phyloP scores from a whole-genome alignment of 805 yeast species.

The Yamadazyma scolyti region DNA sequence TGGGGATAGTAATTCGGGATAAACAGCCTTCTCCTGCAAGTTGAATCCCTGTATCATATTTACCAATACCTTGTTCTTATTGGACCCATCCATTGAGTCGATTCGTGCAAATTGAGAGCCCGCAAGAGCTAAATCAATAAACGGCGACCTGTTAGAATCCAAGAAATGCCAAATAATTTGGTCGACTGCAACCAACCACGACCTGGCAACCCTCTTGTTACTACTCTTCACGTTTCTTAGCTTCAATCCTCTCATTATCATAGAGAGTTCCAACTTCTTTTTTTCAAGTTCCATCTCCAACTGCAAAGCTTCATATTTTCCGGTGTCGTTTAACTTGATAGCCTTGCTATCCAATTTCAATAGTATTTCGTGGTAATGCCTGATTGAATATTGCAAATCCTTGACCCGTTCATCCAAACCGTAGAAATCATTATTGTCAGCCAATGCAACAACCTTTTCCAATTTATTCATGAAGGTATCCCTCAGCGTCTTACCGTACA shows the following conservation, averaged over 20 bases:
- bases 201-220: slow-evolving; percentile 17
- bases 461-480: slow-evolving; percentile 36
- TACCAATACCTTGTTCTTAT: slow-evolving; percentile 56
- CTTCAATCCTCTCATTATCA: slow-evolving; percentile 30
- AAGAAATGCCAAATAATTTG: slow-evolving; percentile 70
- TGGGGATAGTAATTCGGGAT: slow-evolving; percentile 70
- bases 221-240: slow-evolving; percentile 18
- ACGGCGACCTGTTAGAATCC: slow-evolving; percentile 55
- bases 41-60: slow-evolving; percentile 68
- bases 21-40: slow-evolving; percentile 50
- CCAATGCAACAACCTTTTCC: slow-evolving; percentile 32
- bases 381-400: slow-evolving; percentile 27
- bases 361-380: slow-evolving; percentile 30
- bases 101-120: slow-evolving; percentile 57
- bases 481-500: slow-evolving; percentile 22
- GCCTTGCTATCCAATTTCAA: slow-evolving; percentile 37
- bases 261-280: slow-evolving; percentile 28
- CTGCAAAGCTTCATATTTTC: slow-evolving; percentile 16
- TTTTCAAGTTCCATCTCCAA: slow-evolving; percentile 32
- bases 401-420: slow-evolving; percentile 29
- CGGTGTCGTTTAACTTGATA: slow-evolving; percentile 15
- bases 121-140: slow-evolving; percentile 67
- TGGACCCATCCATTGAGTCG: slow-evolving; percentile 64
- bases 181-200: slow-evolving; percentile 45
- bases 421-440: slow-evolving; percentile 33